Evolutionary conservation across 192 early-diverging fungal genomes (phyloP), one percentile per base, ranked within the genome.

Genomic region (Chytriomyces sp.): DNA sequence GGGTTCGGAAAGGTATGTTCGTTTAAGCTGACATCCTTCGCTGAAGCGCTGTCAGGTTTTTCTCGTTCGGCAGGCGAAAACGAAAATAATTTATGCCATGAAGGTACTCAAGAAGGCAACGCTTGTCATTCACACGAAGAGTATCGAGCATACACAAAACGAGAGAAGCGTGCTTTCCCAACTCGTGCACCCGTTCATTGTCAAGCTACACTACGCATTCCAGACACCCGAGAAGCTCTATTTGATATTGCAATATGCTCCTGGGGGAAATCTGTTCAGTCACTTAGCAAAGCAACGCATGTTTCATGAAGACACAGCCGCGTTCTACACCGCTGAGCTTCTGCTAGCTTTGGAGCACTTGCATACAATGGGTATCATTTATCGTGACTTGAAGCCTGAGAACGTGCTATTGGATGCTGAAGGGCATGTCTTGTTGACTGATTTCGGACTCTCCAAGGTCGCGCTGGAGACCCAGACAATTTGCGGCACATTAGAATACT

Each of bases 361-460:
- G 44, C 96, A 98, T 75, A 77, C 76, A 2, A 77, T 93, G 30
- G 93, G 94, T 5, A 96, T 98, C 68, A 91, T 98, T 62, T 96
- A 96, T 72, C 81, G 84, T 12, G 84, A 85, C 69, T 67, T 86
- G 4, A 85, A 86, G 68, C 81, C 81, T 12, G 84, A 86, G 59
- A 86, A 86, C 57, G 81, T 86, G 0, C 59, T 86, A 38, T 66
- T 96, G 30, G 88, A 90, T 73, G 77, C 71, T 3, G 84, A 90
- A 2, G 94, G 94, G 3, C 92, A 96, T 74, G 75, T 96, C 33
- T 74, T 93, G n/a, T 79, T 98, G 59, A 95, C 94, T 2, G 95
- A 98, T 76, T 98, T 96, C 85, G 96, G 96, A 1, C 84, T 98
- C 1, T 90, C 89, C n/a, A 98, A 98, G 78, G 93, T 91, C 4